Base-by-base conservation (phyloP, 1,139 yeast species). In the Magnusiomyces fungicola region DNA sequence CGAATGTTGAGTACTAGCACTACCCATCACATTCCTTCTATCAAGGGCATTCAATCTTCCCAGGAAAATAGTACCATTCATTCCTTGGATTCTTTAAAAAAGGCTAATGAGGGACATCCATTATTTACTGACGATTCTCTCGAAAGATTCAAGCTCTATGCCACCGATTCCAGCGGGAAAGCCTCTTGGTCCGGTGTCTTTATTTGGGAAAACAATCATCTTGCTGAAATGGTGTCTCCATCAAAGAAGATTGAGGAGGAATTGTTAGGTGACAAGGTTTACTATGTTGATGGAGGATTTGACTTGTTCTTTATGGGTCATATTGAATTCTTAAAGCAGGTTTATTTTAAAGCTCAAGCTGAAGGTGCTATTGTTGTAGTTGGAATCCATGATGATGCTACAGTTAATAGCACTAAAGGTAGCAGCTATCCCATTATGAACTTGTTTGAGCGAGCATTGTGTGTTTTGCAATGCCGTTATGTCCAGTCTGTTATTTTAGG, bases 251-350 rank as follows among this genome's bases (percentile, higher is more conserved):
- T 60, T 24, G 53, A 53, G 14, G 46, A 49, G 12, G 45, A 49
- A 32, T 61, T 54, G 38, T 45, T 22, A 21, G 14, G 36, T 16
- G 32, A 37, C 12, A 32, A 41, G n/a, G 67, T 78, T 12, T 74
- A 71, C 50, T 87, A 84, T 60, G 75, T 86, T 9, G 89, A 83
- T 59, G 97, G 97, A 21, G 86, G 86, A 1, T 92, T 89, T 69
- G 98, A 92, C 66, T 72, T 92, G 54, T 89, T 92, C 68, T 90
- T 89, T 63, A 90, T 96, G 27, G 97, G 96, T 18, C 97, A 92
- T 63, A 87, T 90, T 55, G 85, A 81, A 60, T 80, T 81, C 12
- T 70, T 85, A 55, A 70, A 75, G 51, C 62, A 69, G 9, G 79
- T 77, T 10, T 62, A 67, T 32, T 66, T 67, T 51, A 48, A 64